Evolutionary conservation across 768 basidiomycete species (phyloP), one percentile per base, ranked within the genome.

Genomic region (Amanita rimosa): DNA sequence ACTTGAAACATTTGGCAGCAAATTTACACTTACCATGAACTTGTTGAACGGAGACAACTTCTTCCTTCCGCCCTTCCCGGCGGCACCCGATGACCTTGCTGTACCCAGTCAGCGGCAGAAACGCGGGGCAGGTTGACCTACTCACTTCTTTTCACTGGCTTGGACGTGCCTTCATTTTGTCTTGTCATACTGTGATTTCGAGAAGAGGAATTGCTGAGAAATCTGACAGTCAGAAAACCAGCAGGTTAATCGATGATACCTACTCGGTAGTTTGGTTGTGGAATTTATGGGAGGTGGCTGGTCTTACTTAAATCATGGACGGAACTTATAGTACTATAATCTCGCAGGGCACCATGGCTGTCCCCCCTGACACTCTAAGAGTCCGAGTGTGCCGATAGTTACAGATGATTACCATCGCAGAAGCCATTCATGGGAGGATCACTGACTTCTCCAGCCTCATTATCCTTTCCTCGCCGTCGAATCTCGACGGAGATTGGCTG

Each of bases 21-120:
- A 4, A 1, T 14, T 3, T 8, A 4, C 19, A 1, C 67, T 49
- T 52, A 73, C 75, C 73, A 78, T 75, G 62, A 83, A 90, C 62
- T 81, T 84, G 62, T 89, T 89, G 66, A 84, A 90, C 11, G 76
- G 73, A 31, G 79, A 80, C 41, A 85, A 67, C 62, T 83, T 71
- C 70, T 76, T 85, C 62, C 72, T 75, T 59, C 67, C 61, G 29
- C 75, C 72, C 14, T 31, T 31, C 13, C 31, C 31, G 31, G 31
- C 31, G 10, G 31, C 31, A 13, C 71, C 68, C 31, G 75, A 67
- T 13, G 79, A 76, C 61, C 76, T 79, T 61, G 67, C 72, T 76
- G 55, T 38, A 54, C 14, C 1, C 33, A 19, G 17, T 39, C 14
- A 26, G 39, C 27, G 1, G 4, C 14, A 24, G 19, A 14, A 27